phyloP scores from a whole-genome alignment of 495 filamentous ascomycete genomes.

The Tuber melanosporum region DNA sequence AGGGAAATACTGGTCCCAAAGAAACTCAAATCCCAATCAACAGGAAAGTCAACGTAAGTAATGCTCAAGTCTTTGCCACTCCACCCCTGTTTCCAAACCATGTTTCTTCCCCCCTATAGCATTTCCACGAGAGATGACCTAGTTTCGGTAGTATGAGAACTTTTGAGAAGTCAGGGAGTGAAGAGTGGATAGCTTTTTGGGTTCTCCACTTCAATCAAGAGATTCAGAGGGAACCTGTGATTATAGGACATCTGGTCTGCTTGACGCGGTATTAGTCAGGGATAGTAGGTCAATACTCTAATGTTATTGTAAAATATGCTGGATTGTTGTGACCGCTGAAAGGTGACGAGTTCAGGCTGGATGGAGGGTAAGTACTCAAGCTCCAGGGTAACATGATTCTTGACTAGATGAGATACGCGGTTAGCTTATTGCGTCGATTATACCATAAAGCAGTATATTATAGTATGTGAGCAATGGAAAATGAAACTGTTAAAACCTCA shows the following conservation, averaged over 20 bases:
- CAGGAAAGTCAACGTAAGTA: neutral
- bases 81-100: neutral
- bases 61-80: neutral
- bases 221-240: neutral
- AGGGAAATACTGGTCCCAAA: no score
- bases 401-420: neutral
- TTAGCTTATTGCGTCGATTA: neutral
- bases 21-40: neutral
- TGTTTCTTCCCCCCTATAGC: neutral
- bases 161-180: neutral
- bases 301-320: neutral
- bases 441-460: neutral
- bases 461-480: neutral
- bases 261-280: neutral
- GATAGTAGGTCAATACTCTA: neutral
- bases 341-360: neutral
- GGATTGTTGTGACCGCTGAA: neutral
- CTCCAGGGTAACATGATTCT: neutral
- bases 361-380: neutral
- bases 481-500: neutral
- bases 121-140: neutral
- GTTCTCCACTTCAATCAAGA: no score
- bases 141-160: neutral
- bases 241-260: neutral
- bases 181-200: no score